These are phyloP conservation scores for Dendrostoma leiphaemia DNA, from an alignment of 2,329 filamentous ascomycete genomes.

Conservation along the genomic window DNA sequence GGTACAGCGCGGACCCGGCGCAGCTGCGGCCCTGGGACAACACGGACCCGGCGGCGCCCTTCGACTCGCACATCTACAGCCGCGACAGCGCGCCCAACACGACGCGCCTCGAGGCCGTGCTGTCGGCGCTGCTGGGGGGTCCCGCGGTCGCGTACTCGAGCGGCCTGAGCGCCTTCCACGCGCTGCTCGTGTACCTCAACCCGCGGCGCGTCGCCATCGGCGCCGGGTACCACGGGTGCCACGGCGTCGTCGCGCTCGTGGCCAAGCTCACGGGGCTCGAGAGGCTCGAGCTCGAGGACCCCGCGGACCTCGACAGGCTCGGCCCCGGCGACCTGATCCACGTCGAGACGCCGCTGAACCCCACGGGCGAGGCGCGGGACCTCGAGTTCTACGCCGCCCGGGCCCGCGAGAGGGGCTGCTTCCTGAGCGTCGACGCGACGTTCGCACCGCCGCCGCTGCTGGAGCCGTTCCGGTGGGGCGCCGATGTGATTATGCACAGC, in stretches of 20 bases:
- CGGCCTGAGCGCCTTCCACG: constrained; percentile 86
- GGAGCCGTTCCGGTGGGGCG: constrained; percentile 79
- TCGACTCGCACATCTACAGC: constrained; percentile 78
- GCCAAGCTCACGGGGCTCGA: constrained; percentile 72
- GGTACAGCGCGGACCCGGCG: constrained; percentile 71
- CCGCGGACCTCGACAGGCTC: constrained; percentile 52
- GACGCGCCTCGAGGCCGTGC: constrained; percentile 80
- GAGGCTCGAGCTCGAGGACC: constrained; percentile 63
- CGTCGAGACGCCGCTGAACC: constrained; percentile 92
- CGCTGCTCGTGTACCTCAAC: constrained; percentile 78
- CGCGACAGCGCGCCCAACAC: constrained; percentile 76
- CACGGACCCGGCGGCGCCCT: constrained; percentile 46
- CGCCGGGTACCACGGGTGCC: constrained; percentile 89
- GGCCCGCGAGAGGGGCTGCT: constrained; percentile 71
- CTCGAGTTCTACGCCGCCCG: constrained; percentile 69
- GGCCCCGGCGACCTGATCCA: constrained; percentile 80
- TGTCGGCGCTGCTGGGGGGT: constrained; percentile 69
- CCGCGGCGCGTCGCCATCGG: constrained; percentile 79
- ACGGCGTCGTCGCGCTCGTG: constrained; percentile 76
- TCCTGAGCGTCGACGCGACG: constrained; percentile 82
- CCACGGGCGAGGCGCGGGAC: constrained; percentile 76
- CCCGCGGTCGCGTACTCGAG: constrained; percentile 76
- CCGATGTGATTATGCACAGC: constrained; percentile 86
- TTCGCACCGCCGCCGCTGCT: constrained; percentile 89
- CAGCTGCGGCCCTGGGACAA: constrained; percentile 55